Evolutionary conservation across 495 filamentous ascomycete species (phyloP).

Genomic region (Aspergillus steynii): DNA sequence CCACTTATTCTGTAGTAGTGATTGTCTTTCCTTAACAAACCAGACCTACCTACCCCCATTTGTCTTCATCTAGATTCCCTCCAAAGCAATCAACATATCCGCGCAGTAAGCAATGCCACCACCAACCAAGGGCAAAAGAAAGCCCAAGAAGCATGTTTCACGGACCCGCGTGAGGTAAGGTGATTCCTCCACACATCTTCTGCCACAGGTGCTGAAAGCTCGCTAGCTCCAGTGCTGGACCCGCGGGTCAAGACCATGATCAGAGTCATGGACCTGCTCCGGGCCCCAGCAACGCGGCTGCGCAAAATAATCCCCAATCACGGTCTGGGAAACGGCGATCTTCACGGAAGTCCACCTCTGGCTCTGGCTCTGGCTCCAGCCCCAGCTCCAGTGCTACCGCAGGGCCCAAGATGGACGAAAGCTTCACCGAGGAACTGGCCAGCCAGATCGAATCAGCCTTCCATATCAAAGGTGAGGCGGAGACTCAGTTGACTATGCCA

Average conservation of each 20-base stretch:
- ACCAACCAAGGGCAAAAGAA: constrained; percentile 1
- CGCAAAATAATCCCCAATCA: not conserved
- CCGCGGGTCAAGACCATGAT: not conserved
- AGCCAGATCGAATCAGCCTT: constrained; percentile 12
- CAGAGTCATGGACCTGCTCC: not conserved
- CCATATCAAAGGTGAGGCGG: constrained; percentile 9
- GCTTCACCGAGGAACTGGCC: constrained; percentile 6
- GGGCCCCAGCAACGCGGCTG: not conserved
- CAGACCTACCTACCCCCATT: not conserved
- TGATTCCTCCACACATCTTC: not conserved
- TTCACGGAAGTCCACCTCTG: not conserved
- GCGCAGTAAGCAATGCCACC: not conserved
- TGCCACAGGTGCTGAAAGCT: not conserved
- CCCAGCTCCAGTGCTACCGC: not conserved
- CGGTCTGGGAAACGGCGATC: not conserved
- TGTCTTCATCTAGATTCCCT: not conserved
- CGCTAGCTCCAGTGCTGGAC: not conserved
- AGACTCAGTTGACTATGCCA: constrained; percentile 5
- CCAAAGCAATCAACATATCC: not conserved
- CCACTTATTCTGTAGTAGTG: not conserved
- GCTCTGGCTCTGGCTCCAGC: not conserved
- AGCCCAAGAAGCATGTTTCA: not conserved
- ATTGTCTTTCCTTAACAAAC: not conserved
- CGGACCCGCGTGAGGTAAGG: not conserved
- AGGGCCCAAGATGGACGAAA: not conserved